phyloP scores from a whole-genome alignment of 148 eudicot genomes.

The Chenopodium quinoa region DNA sequence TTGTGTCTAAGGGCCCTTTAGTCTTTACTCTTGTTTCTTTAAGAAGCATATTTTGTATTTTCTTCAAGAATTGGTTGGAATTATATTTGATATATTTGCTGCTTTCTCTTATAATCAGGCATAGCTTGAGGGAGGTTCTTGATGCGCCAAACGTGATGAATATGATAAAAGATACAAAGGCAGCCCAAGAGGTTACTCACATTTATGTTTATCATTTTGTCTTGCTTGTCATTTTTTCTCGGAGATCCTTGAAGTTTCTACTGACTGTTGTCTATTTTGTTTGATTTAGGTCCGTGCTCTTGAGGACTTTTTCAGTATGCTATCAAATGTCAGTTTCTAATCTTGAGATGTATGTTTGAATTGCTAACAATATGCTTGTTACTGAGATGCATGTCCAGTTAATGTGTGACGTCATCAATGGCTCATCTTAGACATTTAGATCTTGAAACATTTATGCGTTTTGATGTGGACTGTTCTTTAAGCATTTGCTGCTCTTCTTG shows the following conservation, averaged over 20 bases:
- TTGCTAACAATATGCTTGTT: constrained; percentile 14
- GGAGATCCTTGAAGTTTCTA: neutral
- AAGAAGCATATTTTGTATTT: neutral
- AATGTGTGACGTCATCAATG: neutral
- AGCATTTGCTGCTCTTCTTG: neutral
- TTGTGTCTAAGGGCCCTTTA: neutral
- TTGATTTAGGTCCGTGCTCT: constrained; percentile 78
- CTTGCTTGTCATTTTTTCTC: neutral
- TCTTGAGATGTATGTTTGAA: constrained; percentile 34
- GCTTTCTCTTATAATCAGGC: constrained; percentile 43
- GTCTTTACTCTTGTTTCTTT: neutral
- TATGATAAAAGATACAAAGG: constrained; percentile 96
- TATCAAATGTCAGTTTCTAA: constrained; percentile 80
- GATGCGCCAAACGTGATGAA: constrained; percentile 96
- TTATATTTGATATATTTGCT: neutral
- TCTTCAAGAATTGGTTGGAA: neutral
- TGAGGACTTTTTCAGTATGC: constrained; percentile 90
- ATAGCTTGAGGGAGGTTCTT: constrained; percentile 92
- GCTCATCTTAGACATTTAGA: neutral
- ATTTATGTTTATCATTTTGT: neutral
- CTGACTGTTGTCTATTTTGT: constrained; percentile 13
- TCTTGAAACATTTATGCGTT: neutral
- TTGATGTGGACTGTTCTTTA: constrained; percentile 3
- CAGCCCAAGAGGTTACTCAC: constrained; percentile 84
- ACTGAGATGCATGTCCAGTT: constrained; percentile 11